Conservation (phyloP, 305 asterid genomes). For the Rubia tinctorum region DNA sequence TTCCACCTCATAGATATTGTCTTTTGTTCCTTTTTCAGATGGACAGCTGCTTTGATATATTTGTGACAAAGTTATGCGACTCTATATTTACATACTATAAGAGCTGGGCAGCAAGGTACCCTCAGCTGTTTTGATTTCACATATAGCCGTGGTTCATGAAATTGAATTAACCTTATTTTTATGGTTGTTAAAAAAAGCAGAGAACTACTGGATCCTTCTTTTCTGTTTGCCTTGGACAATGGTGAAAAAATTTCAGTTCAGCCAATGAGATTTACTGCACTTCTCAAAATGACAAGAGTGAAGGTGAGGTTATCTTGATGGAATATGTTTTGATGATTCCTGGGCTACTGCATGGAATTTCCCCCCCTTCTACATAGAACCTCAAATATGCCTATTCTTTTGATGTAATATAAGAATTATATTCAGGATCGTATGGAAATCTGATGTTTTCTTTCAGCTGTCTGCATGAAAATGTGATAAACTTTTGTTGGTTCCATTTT, state of each 20-base stretch:
- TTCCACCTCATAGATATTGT: not conserved
- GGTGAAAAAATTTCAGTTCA: conserved; percentile 89
- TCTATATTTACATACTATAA: conserved; percentile 84
- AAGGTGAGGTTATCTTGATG: conserved; percentile 49
- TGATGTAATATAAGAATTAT: too few species aligned
- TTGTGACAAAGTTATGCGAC: conserved; percentile 80
- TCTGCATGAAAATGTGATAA: not conserved
- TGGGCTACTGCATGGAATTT: conserved; percentile 12
- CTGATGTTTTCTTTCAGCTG: too few species aligned
- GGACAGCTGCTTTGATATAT: conserved; percentile 95
- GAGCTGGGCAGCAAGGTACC: conserved; percentile 97
- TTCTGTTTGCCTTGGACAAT: conserved; percentile 82
- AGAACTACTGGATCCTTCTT: conserved; percentile 93
- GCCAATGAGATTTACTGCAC: conserved; percentile 78
- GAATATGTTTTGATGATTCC: conserved; percentile 4
- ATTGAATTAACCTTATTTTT: conserved; percentile 6
- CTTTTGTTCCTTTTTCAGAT: conserved; percentile 50
- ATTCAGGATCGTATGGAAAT: too few species aligned
- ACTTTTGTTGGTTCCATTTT: too few species aligned
- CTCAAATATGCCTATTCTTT: conserved; percentile 3
- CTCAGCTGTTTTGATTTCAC: conserved; percentile 20
- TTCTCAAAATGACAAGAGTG: conserved; percentile 81
- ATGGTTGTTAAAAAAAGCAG: conserved; percentile 44
- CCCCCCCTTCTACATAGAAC: too few species aligned
- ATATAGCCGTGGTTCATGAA: conserved; percentile 9